Evolutionary conservation across 2,329 filamentous ascomycete genomes (phyloP).

Genomic region (Ascochyta koolunga): DNA sequence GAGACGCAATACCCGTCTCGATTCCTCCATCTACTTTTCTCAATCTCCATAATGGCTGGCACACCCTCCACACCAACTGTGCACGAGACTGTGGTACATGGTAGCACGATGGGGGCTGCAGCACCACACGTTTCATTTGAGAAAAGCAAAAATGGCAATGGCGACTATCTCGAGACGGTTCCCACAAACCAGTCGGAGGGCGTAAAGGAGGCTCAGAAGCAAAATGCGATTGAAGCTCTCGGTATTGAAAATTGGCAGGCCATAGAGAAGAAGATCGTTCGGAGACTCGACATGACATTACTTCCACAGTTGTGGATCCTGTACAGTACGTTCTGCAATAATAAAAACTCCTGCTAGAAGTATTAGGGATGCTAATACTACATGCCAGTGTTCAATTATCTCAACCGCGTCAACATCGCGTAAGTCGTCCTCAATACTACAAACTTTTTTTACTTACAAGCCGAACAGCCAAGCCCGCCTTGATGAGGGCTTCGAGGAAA

Average conservation of each 20-base stretch:
- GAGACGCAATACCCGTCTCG: too few species aligned
- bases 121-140: neutral
- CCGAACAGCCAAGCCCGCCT: slow-evolving; percentile 21
- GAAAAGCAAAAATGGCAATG: neutral
- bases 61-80: neutral
- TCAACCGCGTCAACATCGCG: too few species aligned
- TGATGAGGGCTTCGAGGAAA: slow-evolving; percentile 20
- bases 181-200: neutral
- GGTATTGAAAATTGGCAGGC: slow-evolving; percentile 20
- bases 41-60: neutral
- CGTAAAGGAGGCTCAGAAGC: neutral
- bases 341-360: too few species aligned
- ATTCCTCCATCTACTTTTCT: too few species aligned
- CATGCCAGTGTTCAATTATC: too few species aligned
- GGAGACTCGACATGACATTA: slow-evolving; percentile 16
- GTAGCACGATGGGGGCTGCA: neutral
- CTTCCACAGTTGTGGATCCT: slow-evolving; percentile 21
- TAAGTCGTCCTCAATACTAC: too few species aligned
- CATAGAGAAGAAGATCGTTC: slow-evolving; percentile 14
- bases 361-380: too few species aligned
- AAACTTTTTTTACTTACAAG: too few species aligned
- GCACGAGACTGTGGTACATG: neutral
- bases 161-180: too few species aligned
- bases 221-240: slow-evolving; percentile 7
- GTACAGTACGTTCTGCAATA: slow-evolving; percentile 2